Conservation (phyloP, 495 filamentous ascomycete genomes). For the Niebla homalea region DNA sequence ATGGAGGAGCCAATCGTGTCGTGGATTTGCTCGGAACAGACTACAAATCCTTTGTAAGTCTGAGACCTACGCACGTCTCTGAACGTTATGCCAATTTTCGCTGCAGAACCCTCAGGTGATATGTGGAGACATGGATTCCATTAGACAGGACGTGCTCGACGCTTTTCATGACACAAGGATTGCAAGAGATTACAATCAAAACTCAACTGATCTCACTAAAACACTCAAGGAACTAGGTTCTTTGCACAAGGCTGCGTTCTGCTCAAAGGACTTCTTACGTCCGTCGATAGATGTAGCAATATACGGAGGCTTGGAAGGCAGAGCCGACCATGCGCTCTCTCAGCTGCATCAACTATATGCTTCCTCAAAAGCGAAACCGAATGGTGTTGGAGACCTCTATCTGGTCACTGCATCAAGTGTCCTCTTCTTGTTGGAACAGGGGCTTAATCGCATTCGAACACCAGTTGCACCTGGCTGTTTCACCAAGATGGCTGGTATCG, state of each 20-base stretch:
- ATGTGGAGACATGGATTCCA: conserved; percentile 82
- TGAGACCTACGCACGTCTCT: conserved; percentile 3
- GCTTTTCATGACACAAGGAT: conserved; percentile 53
- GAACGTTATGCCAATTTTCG: background rate
- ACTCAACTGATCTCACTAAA: conserved; percentile 75
- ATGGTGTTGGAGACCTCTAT: conserved; percentile 35
- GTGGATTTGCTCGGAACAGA: conserved; percentile 36
- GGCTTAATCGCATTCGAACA: conserved; percentile 55
- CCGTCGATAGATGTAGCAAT: conserved; percentile 43
- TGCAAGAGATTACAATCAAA: conserved; percentile 57
- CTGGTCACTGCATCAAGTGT: conserved; percentile 68
- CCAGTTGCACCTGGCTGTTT: conserved; percentile 28
- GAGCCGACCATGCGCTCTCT: conserved; percentile 84
- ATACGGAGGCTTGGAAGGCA: conserved; percentile 73
- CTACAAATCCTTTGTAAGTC: conserved; percentile 29
- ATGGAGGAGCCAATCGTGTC: conserved; percentile 80
- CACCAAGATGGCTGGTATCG: conserved; percentile 64
- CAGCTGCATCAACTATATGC: conserved; percentile 69
- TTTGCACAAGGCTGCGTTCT: background rate
- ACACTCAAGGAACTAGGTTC: conserved; percentile 35
- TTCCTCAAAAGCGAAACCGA: conserved; percentile 24
- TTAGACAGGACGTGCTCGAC: conserved; percentile 38
- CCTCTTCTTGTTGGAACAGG: conserved; percentile 60
- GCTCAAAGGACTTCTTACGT: background rate
- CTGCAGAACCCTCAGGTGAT: conserved; percentile 49